These are phyloP conservation scores for Cyberlindnera sargentensis DNA, from an alignment of 805 yeast species.

Conservation along the genomic window DNA sequence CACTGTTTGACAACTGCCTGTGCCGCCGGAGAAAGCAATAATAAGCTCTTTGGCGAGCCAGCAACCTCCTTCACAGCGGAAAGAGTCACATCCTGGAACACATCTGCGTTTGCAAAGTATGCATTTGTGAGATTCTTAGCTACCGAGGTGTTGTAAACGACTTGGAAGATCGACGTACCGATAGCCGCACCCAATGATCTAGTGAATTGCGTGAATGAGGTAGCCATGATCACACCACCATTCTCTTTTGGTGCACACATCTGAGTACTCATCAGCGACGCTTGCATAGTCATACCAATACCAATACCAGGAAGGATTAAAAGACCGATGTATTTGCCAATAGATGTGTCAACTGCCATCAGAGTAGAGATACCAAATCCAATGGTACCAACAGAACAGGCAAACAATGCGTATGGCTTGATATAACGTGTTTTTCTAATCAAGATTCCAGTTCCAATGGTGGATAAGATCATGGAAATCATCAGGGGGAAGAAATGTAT, in stretches of 20 bases:
- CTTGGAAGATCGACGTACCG: slow-evolving; percentile 31
- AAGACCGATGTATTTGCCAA: slow-evolving; percentile 27
- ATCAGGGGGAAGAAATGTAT: slow-evolving; percentile 18
- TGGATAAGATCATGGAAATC: slow-evolving; percentile 9
- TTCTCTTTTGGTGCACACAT: slow-evolving; percentile 39
- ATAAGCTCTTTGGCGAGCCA: neutral
- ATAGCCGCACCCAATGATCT: slow-evolving; percentile 38
- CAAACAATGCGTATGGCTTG: slow-evolving; percentile 29
- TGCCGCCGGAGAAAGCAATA: neutral
- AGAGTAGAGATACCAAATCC: slow-evolving; percentile 30
- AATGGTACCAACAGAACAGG: slow-evolving; percentile 24
- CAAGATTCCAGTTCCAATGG: slow-evolving; percentile 22
- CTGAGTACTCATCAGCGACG: slow-evolving; percentile 26
- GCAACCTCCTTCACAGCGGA: neutral
- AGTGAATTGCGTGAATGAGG: slow-evolving; percentile 34
- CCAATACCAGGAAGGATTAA: slow-evolving; percentile 32
- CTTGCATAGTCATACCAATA: slow-evolving; percentile 30
- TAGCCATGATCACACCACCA: slow-evolving; percentile 40
- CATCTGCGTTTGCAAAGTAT: neutral
- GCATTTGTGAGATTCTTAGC: slow-evolving; percentile 8
- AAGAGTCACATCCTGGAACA: neutral
- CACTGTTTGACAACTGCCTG: neutral
- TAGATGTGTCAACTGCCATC: slow-evolving; percentile 25
- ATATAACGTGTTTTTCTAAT: slow-evolving; percentile 28
- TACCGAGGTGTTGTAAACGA: slow-evolving; percentile 28